Percentiles rank a stretch among this genome's conserved stretches.
Evolutionary conservation across 345 rosid genomes (phyloP).

Genomic region (Eucalyptus sideroxylon): DNA sequence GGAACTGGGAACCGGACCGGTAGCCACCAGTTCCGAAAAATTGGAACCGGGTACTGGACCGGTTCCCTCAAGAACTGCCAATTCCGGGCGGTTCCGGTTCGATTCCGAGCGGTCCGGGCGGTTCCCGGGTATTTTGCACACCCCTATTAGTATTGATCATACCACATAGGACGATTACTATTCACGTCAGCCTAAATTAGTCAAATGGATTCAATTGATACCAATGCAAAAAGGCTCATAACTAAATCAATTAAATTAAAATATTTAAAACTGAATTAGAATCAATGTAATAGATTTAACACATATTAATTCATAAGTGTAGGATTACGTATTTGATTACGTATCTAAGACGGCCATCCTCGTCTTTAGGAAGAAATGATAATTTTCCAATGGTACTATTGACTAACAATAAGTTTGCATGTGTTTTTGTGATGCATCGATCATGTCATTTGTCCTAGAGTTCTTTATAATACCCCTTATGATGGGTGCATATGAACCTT

Average conservation of each 20-base stretch:
- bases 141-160: neutral
- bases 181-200: neutral
- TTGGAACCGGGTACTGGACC: too few relatives aligned
- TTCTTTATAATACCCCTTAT: neutral
- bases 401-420: neutral
- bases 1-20: too few relatives aligned
- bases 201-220: neutral
- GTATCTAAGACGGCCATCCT: neutral
- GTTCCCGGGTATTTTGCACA: too few relatives aligned
- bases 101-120: rapidly evolving
- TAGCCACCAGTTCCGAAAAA: too few relatives aligned
- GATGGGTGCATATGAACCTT: neutral
- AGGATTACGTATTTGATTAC: neutral
- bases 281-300: neutral
- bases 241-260: neutral
- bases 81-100: too few relatives aligned
- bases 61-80: too few relatives aligned
- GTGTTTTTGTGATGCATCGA: neutral
- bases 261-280: rapidly evolving
- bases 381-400: neutral
- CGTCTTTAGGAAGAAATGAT: neutral
- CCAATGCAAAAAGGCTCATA: rapidly evolving
- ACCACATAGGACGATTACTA: neutral
- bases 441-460: neutral
- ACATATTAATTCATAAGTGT: too few relatives aligned